Conservation (phyloP, 1,284 basidiomycete genomes). For the Megacollybia platyphylla region DNA sequence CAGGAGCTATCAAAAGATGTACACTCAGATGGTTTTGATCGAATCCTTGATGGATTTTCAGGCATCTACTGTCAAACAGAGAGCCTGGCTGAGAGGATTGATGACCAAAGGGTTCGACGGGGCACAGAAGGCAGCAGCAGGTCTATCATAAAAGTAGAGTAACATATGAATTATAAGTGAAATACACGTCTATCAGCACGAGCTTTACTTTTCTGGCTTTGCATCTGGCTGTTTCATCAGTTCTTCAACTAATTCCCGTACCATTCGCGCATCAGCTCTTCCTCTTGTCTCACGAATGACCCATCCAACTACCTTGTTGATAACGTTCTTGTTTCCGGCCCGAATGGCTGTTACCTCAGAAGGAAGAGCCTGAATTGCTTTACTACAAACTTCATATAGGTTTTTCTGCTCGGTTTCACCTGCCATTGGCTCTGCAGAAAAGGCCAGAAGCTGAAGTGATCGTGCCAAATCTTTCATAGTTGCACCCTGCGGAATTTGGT, state of each 20-base stretch:
- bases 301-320: slow-evolving; percentile 81
- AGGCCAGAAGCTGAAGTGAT: slow-evolving; percentile 33
- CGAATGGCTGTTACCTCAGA: slow-evolving; percentile 60
- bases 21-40: slow-evolving; percentile 33
- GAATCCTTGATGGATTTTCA: slow-evolving; percentile 60
- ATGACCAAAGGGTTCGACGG: slow-evolving; percentile 43
- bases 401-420: slow-evolving; percentile 8
- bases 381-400: slow-evolving; percentile 41
- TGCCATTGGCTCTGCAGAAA: slow-evolving; percentile 4
- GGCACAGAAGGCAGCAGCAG: slow-evolving; percentile 58
- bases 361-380: slow-evolving; percentile 58
- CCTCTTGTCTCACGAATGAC: slow-evolving; percentile 84
- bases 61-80: slow-evolving; percentile 44
- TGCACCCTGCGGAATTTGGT: slow-evolving; percentile 23
- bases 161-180: background rate
- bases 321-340: slow-evolving; percentile 67
- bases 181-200: background rate
- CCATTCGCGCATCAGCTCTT: slow-evolving; percentile 53
- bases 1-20: slow-evolving; percentile 48
- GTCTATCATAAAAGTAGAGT: slow-evolving; percentile 12
- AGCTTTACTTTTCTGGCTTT: background rate
- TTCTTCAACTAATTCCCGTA: slow-evolving; percentile 30
- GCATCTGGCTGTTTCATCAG: slow-evolving; percentile 12
- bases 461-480: slow-evolving; percentile 27
- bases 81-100: slow-evolving; percentile 59